Percentiles rank a stretch among this genome's conserved stretches.
phyloP scores from a whole-genome alignment of 441 rosid genomes.

The Eruca vesicaria region DNA sequence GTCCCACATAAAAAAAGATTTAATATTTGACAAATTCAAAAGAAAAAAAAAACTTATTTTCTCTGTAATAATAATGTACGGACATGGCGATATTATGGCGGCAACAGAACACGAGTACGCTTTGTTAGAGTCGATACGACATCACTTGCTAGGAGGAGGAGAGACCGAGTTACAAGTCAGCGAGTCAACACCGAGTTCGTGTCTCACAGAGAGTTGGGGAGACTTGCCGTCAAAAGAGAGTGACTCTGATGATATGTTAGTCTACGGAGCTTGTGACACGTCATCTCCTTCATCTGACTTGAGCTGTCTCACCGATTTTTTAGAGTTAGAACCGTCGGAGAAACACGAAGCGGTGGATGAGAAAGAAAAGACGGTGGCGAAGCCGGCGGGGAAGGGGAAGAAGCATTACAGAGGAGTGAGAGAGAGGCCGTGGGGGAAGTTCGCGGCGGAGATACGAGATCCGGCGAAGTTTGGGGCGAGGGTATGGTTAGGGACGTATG shows the following conservation, averaged over 20 bases:
- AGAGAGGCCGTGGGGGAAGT: conserved; percentile 96
- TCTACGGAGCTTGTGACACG: conserved; percentile 52
- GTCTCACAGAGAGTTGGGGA: conserved; percentile 71
- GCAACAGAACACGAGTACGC: conserved; percentile 40
- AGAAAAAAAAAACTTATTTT: neutral
- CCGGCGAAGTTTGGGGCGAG: conserved; percentile 91
- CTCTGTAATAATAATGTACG: conserved; percentile 37
- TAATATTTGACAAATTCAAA: neutral
- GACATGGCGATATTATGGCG: conserved; percentile 7
- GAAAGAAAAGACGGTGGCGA: too few relatives aligned
- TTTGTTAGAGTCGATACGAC: conserved; percentile 44
- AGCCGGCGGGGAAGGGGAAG: conserved; percentile 39
- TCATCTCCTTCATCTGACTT: conserved; percentile 33
- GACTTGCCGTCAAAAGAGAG: conserved; percentile 69
- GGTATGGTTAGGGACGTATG: conserved; percentile 94
- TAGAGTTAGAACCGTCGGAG: neutral
- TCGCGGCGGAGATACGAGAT: conserved; percentile 91
- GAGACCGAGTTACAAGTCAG: conserved; percentile 34
- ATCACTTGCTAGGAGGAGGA: conserved; percentile 44
- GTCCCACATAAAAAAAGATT: neutral
- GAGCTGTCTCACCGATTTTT: conserved; percentile 12
- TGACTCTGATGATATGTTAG: conserved; percentile 84
- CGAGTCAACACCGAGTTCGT: conserved; percentile 27
- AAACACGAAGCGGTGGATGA: neutral
- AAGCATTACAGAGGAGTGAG: conserved; percentile 90